phyloP scores from a whole-genome alignment of 2,329 filamentous ascomycete genomes.

The Claviceps purpurea region DNA sequence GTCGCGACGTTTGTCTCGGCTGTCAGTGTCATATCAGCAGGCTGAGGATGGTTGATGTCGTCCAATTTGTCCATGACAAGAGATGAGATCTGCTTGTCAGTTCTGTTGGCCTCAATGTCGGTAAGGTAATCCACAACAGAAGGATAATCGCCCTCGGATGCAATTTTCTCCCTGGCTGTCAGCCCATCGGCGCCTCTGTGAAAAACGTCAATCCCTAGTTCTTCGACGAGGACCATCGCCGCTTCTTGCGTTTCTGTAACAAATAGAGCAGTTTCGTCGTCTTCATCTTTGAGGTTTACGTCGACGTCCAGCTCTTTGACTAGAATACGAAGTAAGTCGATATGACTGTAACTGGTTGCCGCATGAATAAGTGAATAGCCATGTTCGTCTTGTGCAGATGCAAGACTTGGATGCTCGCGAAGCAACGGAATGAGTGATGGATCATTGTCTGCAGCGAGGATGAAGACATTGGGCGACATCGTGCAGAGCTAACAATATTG shows the following conservation, averaged over 20 bases:
- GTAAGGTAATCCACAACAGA: slow-evolving; percentile 60
- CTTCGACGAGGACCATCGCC: slow-evolving; percentile 68
- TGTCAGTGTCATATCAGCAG: slow-evolving; percentile 64
- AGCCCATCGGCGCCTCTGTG: slow-evolving; percentile 60
- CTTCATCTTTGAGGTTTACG: slow-evolving; percentile 74
- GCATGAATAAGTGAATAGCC: slow-evolving; percentile 93
- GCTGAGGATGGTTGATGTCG: slow-evolving; percentile 46
- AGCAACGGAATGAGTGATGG: slow-evolving; percentile 62
- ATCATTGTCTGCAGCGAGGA: slow-evolving; percentile 73
- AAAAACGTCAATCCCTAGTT: slow-evolving; percentile 56
- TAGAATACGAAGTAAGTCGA: slow-evolving; percentile 63
- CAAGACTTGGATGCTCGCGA: slow-evolving; percentile 58
- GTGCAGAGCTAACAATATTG: neutral
- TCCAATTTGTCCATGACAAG: slow-evolving; percentile 15
- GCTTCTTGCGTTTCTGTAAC: slow-evolving; percentile 73
- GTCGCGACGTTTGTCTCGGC: slow-evolving; percentile 59
- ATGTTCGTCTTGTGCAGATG: slow-evolving; percentile 70
- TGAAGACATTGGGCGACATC: slow-evolving; percentile 45
- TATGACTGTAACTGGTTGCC: slow-evolving; percentile 81
- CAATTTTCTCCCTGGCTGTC: slow-evolving; percentile 71
- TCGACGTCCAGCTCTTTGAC: slow-evolving; percentile 65
- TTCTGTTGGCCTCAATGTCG: slow-evolving; percentile 15
- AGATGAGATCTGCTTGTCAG: slow-evolving; percentile 16
- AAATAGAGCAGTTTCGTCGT: slow-evolving; percentile 88
- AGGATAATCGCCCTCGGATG: slow-evolving; percentile 64